Evolutionary conservation across 805 yeast species (phyloP), one percentile per base, ranked within the genome.

Genomic region (Cyberlindnera amylophila): DNA sequence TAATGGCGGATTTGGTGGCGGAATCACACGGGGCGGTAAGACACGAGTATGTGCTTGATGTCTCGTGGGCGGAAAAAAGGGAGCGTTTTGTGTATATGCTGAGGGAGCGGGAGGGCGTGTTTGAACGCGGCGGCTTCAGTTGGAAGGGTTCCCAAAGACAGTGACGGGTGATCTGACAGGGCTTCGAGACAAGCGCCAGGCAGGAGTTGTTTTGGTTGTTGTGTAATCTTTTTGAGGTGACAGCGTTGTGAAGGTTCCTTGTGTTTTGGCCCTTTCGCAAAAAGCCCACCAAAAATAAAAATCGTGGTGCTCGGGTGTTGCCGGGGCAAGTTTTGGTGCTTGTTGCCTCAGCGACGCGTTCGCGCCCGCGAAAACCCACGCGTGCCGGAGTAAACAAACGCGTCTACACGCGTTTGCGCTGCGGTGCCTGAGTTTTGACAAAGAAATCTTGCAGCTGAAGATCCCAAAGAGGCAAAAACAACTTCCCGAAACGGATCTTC

Each of bases 351-450:
- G 36, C 32, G 26, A 35, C 38, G 38, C 13, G 24, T 4, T 16
- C 37, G 14, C 29, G 15, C 24, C 6, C 15, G 31, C 31, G n/a
- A 13, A n/a, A 14, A 4, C 13, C 10, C 24, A 35, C 32, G 32
- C 38, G 31, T 17, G 15, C 14, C 15, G 6, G 23, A 13, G 31
- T 35, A 27, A 35, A 35, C 32, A 35, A 28, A 28, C 32, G 38
- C 31, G 38, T 30, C 16, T 8, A 6, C 18, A 5, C 19, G 32
- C 32, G 19, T 15, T 30, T 27, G 8, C 12, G 30, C 30, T 27
- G 30, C 35, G 35, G 35, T 34, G 29, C 37, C 37, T 24, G 24
- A 17, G 12, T 34, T 23, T 23, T 32, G 30, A 17, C 12, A 11
- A 19, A 5, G 27, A 7, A 27, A 32, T 32, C 35, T 32, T 14